phyloP scores from a whole-genome alignment of 2,329 filamentous ascomycete genomes.

The Botrytis porri region DNA sequence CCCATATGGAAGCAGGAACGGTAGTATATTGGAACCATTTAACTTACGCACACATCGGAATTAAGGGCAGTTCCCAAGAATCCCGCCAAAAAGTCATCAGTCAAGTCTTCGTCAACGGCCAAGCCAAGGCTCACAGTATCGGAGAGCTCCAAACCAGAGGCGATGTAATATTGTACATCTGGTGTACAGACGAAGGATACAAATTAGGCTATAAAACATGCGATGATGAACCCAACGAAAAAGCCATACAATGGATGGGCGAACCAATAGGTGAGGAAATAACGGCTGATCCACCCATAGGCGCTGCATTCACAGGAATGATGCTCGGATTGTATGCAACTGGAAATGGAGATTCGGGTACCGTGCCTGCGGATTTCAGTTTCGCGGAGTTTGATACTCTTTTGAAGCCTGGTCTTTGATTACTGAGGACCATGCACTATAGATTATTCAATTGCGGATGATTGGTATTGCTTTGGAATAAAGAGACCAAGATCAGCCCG shows the following conservation, averaged over 20 bases:
- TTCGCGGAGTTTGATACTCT: neutral
- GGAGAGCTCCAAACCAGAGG: neutral
- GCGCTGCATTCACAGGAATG: conserved; percentile 10
- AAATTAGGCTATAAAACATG: neutral
- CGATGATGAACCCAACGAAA: neutral
- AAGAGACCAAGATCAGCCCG: neutral
- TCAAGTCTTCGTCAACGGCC: neutral
- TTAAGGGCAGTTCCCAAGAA: neutral
- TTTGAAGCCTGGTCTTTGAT: neutral
- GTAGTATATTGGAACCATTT: conserved; percentile 10
- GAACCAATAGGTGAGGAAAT: conserved; percentile 5
- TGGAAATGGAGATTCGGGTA: conserved; percentile 3
- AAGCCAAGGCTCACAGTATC: neutral
- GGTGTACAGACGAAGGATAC: neutral
- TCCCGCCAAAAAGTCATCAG: neutral
- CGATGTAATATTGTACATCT: neutral
- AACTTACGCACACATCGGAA: neutral
- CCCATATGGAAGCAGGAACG: neutral
- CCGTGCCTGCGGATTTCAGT: neutral
- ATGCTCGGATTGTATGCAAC: conserved; percentile 6
- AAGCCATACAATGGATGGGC: neutral
- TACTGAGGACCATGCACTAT: fast-evolving
- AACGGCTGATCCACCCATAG: neutral
- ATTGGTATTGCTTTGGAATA: neutral
- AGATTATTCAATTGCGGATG: too few species aligned